Conservation (phyloP, 2,329 filamentous ascomycete species). For the Lachnellula suecica region DNA sequence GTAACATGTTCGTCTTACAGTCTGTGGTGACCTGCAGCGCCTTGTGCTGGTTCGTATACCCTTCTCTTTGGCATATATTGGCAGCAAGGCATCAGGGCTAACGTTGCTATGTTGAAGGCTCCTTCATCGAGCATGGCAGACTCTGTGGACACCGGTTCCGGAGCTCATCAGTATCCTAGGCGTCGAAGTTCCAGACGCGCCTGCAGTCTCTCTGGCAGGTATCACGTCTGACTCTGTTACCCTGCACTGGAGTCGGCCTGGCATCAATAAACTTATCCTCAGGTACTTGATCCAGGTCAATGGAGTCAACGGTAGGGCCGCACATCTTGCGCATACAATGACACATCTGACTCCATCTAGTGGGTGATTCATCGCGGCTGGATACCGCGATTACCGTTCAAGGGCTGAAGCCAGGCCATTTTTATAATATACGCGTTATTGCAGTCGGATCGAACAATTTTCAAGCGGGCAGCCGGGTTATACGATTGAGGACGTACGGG, state of each 20-base stretch:
- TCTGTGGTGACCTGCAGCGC: slow-evolving; percentile 32
- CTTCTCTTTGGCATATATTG: slow-evolving; percentile 1
- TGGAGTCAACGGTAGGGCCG: slow-evolving; percentile 74
- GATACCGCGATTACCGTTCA: slow-evolving; percentile 91
- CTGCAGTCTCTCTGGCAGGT: slow-evolving; percentile 85
- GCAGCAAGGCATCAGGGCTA: slow-evolving; percentile 9
- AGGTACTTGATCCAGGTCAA: slow-evolving; percentile 94
- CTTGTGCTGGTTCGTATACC: slow-evolving; percentile 31
- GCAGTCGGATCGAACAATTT: slow-evolving; percentile 91
- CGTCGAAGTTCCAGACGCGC: slow-evolving; percentile 87
- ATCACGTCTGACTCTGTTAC: slow-evolving; percentile 86
- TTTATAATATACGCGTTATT: slow-evolving; percentile 91
- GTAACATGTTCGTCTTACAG: slow-evolving; percentile 34
- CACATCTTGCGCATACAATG: neutral
- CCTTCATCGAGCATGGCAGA: slow-evolving; percentile 81
- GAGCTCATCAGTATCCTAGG: slow-evolving; percentile 88
- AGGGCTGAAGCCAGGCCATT: slow-evolving; percentile 80
- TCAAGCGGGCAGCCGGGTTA: slow-evolving; percentile 81
- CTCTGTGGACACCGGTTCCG: slow-evolving; percentile 86
- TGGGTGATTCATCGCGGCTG: slow-evolving; percentile 78
- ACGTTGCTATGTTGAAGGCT: slow-evolving; percentile 62
- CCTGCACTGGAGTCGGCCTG: slow-evolving; percentile 84
- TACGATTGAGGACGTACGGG: slow-evolving; percentile 77
- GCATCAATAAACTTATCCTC: slow-evolving; percentile 59
- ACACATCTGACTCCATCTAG: slow-evolving; percentile 41